phyloP scores from a whole-genome alignment of 345 rosid genomes.

The Linum lewisii region DNA sequence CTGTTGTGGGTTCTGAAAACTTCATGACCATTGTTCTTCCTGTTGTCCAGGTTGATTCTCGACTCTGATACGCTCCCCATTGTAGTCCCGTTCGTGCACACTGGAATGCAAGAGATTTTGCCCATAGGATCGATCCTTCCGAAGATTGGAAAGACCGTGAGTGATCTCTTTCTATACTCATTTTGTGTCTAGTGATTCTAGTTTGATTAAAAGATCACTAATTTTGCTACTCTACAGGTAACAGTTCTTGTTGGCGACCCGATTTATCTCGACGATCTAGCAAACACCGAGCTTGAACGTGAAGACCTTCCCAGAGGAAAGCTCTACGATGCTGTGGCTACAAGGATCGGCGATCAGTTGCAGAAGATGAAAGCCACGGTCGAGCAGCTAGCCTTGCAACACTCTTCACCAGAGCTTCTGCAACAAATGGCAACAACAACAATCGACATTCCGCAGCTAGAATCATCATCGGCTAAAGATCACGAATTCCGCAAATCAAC shows the following conservation, averaged over 20 bases:
- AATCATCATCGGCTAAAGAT: slow-evolving; percentile 8
- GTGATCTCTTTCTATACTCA: slow-evolving; percentile 20
- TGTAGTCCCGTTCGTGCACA: slow-evolving; percentile 89
- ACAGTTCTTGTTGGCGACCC: slow-evolving; percentile 87
- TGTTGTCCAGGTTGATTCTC: slow-evolving; percentile 54
- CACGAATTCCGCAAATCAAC: slow-evolving; percentile 5
- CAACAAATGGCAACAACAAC: slow-evolving; percentile 33
- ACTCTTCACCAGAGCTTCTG: slow-evolving; percentile 17
- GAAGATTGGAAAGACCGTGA: slow-evolving; percentile 79
- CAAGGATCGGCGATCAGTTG: slow-evolving; percentile 58
- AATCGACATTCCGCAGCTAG: slow-evolving; percentile 37
- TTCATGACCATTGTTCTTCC: neutral
- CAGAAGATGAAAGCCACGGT: slow-evolving; percentile 50
- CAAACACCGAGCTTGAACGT: slow-evolving; percentile 29
- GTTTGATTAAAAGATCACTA: too few relatives aligned
- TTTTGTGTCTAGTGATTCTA: neutral
- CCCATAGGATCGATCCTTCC: slow-evolving; percentile 86
- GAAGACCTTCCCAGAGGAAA: slow-evolving; percentile 46
- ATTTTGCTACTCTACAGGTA: slow-evolving; percentile 64
- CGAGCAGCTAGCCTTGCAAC: slow-evolving; percentile 51
- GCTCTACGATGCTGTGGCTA: slow-evolving; percentile 76
- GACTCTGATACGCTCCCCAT: slow-evolving; percentile 75
- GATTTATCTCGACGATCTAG: slow-evolving; percentile 60
- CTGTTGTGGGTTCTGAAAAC: neutral
- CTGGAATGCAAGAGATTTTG: slow-evolving; percentile 96